Evolutionary conservation across 108 stramenopile genomes (phyloP).

Genomic region (Nitzschia putrida): DNA sequence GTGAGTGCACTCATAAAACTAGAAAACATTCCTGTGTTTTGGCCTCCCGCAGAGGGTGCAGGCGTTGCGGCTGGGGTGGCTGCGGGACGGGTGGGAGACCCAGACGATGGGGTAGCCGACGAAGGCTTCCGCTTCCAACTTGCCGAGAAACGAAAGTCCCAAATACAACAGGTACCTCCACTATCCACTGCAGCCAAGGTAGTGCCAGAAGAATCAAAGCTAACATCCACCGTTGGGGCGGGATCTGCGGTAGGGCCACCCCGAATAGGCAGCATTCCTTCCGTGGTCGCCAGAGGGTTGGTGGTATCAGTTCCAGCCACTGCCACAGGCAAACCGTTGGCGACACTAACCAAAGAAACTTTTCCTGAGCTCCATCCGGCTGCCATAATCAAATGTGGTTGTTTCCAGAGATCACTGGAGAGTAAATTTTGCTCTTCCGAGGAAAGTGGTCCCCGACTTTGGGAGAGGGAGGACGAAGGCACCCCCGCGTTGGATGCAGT

Average conservation of each 20-base stretch:
- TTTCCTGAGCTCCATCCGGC: constrained; percentile 23
- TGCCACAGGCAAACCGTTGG: background rate
- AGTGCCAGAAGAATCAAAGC: constrained; percentile 52
- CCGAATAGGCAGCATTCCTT: constrained; percentile 13
- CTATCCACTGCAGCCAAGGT: constrained; percentile 50
- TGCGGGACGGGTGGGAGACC: background rate
- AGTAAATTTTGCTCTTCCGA: constrained; percentile 15
- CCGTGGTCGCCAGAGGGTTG: background rate
- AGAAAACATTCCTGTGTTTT: constrained; percentile 35
- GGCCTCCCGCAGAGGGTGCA: background rate
- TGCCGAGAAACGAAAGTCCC: constrained; percentile 44
- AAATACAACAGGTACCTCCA: constrained; percentile 44
- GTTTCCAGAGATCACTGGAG: constrained; percentile 39
- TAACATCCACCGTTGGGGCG: constrained; percentile 38
- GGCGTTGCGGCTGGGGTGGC: constrained; percentile 8
- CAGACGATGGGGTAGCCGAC: constrained; percentile 3
- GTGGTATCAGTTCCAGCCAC: background rate
- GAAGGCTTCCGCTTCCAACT: constrained; percentile 19
- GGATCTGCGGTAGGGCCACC: background rate
- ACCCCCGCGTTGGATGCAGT: background rate
- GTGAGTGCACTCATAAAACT: constrained; percentile 46
- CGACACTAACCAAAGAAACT: constrained; percentile 10
- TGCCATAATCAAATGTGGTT: constrained; percentile 35
- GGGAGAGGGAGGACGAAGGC: background rate
- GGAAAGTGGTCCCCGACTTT: background rate